Conservation (phyloP, 1,284 basidiomycete species). For the Cutaneotrichosporon sp. region DNA sequence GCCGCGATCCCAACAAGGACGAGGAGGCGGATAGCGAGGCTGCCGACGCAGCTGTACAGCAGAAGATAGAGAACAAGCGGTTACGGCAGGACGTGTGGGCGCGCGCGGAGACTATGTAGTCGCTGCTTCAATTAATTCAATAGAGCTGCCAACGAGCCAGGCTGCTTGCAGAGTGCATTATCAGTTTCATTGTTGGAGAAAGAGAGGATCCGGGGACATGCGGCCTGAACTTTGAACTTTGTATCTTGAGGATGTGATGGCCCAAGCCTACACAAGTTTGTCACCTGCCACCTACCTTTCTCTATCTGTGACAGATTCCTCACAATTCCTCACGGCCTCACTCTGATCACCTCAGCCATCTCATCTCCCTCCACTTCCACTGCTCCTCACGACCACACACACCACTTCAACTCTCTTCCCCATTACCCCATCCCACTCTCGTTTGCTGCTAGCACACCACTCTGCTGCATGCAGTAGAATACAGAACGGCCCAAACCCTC, state of each 20-base stretch:
- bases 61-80: slow-evolving; percentile 25
- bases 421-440: too few species aligned
- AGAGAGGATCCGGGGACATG: too few species aligned
- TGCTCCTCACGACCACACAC: neutral
- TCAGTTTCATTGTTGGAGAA: too few species aligned
- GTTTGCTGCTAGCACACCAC: slow-evolving; percentile 19
- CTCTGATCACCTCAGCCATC: neutral
- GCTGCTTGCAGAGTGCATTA: too few species aligned
- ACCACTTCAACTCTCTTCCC: neutral
- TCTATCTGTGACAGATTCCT: too few species aligned
- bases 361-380: neutral
- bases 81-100: slow-evolving; percentile 18
- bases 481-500: slow-evolving; percentile 18
- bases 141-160: too few species aligned
- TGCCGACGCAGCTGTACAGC: slow-evolving; percentile 19
- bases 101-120: neutral
- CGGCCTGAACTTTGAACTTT: too few species aligned
- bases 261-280: too few species aligned
- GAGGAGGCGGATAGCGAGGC: slow-evolving; percentile 38
- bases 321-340: neutral
- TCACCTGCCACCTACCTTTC: too few species aligned
- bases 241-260: too few species aligned
- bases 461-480: slow-evolving; percentile 23
- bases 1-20: slow-evolving; percentile 40
- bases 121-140: too few species aligned